Evolutionary conservation across 108 stramenopile genomes (phyloP).

Genomic region (Cylindrotheca fusiformis): DNA sequence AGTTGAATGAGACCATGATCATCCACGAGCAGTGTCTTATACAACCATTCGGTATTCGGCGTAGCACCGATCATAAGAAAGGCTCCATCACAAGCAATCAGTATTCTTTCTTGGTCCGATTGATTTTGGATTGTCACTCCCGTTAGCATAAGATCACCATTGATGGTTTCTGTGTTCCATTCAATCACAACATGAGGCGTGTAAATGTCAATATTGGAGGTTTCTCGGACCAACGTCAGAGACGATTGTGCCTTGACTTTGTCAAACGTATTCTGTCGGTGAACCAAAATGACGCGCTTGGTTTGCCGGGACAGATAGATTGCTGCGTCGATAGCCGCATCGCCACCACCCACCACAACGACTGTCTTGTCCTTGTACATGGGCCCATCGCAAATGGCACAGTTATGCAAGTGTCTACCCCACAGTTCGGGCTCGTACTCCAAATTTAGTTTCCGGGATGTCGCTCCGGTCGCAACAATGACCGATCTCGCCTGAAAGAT

Average conservation of each 20-base stretch:
- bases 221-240: conserved; percentile 43
- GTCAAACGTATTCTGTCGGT: conserved; percentile 73
- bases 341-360: conserved; percentile 93
- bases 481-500: conserved; percentile 17
- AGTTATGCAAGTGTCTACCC: conserved; percentile 81
- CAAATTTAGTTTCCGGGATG: conserved; percentile 69
- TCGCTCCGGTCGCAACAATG: conserved; percentile 87
- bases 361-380: conserved; percentile 72
- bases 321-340: conserved; percentile 90
- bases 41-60: conserved; percentile 79
- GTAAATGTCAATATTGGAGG: conserved; percentile 38
- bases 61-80: conserved; percentile 92
- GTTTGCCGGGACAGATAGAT: conserved; percentile 75
- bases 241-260: conserved; percentile 68
- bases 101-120: conserved; percentile 5
- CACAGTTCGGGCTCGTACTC: conserved; percentile 68
- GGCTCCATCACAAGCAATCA: conserved; percentile 48
- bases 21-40: conserved; percentile 52
- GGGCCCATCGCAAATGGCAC: conserved; percentile 91
- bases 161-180: conserved; percentile 17
- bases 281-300: conserved; percentile 76
- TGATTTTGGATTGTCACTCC: conserved; percentile 12
- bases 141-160: conserved; percentile 6
- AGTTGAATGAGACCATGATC: conserved; percentile 65
- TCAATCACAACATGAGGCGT: conserved; percentile 30